These are phyloP conservation scores for Triadica sebifera DNA, from an alignment of 345 rosid species.

Conservation along the genomic window DNA sequence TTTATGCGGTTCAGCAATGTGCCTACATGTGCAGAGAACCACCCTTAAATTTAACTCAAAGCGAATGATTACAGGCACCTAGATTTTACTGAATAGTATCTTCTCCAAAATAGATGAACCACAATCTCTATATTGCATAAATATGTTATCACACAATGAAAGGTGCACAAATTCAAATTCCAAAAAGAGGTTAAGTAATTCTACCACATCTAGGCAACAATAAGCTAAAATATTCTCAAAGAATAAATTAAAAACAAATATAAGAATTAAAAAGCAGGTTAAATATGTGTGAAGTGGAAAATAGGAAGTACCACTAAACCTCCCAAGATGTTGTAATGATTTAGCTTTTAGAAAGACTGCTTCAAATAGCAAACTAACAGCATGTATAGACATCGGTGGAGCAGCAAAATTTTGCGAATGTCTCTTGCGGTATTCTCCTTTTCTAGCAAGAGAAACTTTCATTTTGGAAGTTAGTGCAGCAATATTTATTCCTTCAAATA, in stretches of 20 bases:
- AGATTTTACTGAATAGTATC: neutral
- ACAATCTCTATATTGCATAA: neutral
- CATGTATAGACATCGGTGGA: constrained; percentile 63
- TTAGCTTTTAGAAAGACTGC: constrained; percentile 64
- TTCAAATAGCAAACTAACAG: constrained; percentile 59
- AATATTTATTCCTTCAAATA: constrained; percentile 68
- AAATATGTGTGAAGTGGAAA: constrained; percentile 1
- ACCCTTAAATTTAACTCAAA: too few species aligned
- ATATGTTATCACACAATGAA: neutral
- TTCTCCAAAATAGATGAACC: neutral
- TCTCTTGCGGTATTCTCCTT: constrained; percentile 39
- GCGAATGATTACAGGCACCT: too few species aligned
- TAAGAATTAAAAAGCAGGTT: neutral
- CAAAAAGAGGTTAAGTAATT: neutral
- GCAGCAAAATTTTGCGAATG: constrained; percentile 43
- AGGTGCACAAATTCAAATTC: neutral
- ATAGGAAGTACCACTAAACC: constrained; percentile 44
- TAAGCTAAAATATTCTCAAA: neutral
- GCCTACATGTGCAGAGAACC: neutral
- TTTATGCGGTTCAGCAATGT: neutral
- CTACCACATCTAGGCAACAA: neutral
- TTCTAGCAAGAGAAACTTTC: constrained; percentile 46
- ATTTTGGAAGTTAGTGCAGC: constrained; percentile 53
- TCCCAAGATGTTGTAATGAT: constrained; percentile 62
- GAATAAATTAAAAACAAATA: neutral